A percentile compares a stretch with the other conserved stretches of the same genome.
These are phyloP conservation scores for Phanerochaete sordida DNA, from an alignment of 768 basidiomycete species.

Conservation along the genomic window DNA sequence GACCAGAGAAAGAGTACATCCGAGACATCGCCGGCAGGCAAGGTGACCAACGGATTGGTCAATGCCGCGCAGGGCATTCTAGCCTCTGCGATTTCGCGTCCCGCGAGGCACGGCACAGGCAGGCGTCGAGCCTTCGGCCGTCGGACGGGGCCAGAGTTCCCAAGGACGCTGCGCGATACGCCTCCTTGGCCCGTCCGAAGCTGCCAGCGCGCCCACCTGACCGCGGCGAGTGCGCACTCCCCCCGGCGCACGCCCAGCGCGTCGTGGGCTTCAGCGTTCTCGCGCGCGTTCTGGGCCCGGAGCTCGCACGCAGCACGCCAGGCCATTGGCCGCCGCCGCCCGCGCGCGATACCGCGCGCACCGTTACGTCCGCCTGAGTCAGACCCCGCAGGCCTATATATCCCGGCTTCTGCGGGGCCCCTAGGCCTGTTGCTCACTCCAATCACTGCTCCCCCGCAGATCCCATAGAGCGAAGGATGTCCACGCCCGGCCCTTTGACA, in stretches of 20 bases:
- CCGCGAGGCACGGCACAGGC: background rate
- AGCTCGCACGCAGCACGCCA: background rate
- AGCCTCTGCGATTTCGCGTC: background rate
- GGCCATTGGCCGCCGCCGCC: background rate
- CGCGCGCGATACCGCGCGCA: background rate
- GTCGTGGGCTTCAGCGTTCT: background rate
- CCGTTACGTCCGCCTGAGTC: background rate
- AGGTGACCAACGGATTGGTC: background rate
- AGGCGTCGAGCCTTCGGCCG: background rate
- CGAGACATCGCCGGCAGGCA: background rate
- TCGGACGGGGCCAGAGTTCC: background rate
- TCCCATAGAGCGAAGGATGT: background rate
- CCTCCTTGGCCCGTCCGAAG: too few species aligned
- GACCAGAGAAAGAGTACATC: background rate
- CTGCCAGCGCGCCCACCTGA: too few species aligned
- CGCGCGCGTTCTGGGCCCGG: background rate
- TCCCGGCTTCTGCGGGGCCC: background rate
- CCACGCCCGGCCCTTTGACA: too few species aligned
- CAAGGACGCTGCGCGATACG: background rate
- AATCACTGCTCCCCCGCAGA: background rate
- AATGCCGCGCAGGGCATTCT: background rate
- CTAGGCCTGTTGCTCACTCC: too few species aligned
- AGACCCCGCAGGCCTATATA: background rate
- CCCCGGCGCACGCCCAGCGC: background rate
- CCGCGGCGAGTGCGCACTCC: background rate